A percentile compares a stretch with the other conserved stretches of the same genome.
These are phyloP conservation scores for Penicillium sp. DNA, from an alignment of 2,329 filamentous ascomycete genomes.

Conservation along the genomic window DNA sequence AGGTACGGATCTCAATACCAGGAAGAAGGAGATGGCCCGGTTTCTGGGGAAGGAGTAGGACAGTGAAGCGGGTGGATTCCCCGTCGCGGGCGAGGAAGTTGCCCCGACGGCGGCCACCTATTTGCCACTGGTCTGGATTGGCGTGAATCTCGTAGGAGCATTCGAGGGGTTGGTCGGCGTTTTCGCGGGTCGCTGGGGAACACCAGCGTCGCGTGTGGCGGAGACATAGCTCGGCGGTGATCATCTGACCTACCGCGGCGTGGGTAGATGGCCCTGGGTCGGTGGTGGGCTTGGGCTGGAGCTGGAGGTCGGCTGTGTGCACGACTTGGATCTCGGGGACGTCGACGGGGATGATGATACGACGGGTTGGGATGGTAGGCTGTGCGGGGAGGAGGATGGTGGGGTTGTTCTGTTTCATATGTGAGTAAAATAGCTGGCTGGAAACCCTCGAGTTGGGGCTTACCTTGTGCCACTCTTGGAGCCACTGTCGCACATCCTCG, in stretches of 20 bases:
- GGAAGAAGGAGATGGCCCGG: constrained; percentile 78
- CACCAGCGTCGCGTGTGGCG: constrained; percentile 58
- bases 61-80: constrained; percentile 56
- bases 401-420: constrained; percentile 33
- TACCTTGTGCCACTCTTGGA: constrained; percentile 59
- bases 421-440: constrained; percentile 9
- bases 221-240: constrained; percentile 51
- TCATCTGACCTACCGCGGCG: constrained; percentile 49
- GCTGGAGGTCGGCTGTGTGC: constrained; percentile 62
- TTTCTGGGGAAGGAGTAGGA: constrained; percentile 77
- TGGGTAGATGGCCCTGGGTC: constrained; percentile 29
- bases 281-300: constrained; percentile 29
- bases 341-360: constrained; percentile 85
- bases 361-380: constrained; percentile 49
- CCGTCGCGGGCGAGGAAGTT: constrained; percentile 62
- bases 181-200: constrained; percentile 30
- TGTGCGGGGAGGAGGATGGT: constrained; percentile 34
- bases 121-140: constrained; percentile 73
- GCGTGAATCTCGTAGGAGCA: constrained; percentile 82
- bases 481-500: constrained; percentile 51
- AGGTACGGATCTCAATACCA: constrained; percentile 69
- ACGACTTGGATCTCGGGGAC: constrained; percentile 80
- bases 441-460: constrained; percentile 17
- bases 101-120: constrained; percentile 77
- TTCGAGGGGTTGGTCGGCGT: constrained; percentile 56